Percentiles rank a stretch among this genome's conserved stretches.
Evolutionary conservation across 1,139 yeast species (phyloP).

Genomic region (Blastobotrys elegans): DNA sequence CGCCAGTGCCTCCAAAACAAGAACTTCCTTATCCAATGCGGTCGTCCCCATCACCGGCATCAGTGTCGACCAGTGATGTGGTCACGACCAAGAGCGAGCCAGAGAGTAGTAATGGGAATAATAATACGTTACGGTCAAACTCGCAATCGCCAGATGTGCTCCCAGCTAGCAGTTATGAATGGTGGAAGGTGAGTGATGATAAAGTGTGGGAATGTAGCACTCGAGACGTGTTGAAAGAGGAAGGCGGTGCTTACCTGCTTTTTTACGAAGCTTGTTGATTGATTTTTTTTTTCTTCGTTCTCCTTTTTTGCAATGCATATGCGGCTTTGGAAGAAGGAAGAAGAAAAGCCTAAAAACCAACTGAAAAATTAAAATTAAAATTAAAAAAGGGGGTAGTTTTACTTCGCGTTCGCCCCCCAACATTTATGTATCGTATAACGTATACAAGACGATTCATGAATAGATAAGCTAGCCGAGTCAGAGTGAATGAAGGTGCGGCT

Average conservation of each 20-base stretch:
- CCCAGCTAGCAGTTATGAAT: slow-evolving; percentile 34
- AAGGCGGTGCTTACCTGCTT: slow-evolving; percentile 73
- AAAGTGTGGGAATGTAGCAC: slow-evolving; percentile 58
- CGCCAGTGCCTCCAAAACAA: slow-evolving; percentile 11
- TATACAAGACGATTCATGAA: no score
- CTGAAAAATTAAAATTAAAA: no score
- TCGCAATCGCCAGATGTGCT: background rate
- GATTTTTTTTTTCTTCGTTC: background rate
- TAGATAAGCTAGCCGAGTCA: no score
- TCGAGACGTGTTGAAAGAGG: slow-evolving; percentile 59
- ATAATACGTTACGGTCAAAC: background rate
- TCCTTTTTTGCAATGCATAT: background rate
- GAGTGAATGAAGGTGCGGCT: no score
- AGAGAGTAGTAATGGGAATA: background rate
- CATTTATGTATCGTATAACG: no score
- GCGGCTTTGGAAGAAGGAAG: background rate
- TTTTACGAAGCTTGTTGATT: slow-evolving; percentile 51
- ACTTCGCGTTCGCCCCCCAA: no score
- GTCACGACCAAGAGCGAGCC: slow-evolving; percentile 15
- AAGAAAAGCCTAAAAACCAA: background rate
- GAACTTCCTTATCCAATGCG: slow-evolving; percentile 20
- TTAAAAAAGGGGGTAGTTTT: no score
- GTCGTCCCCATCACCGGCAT: slow-evolving; percentile 24
- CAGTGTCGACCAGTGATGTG: slow-evolving; percentile 19
- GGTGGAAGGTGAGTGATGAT: slow-evolving; percentile 85